Evolutionary conservation across 148 eudicot genomes (phyloP).

Genomic region (Tetragonia tetragonoides): DNA sequence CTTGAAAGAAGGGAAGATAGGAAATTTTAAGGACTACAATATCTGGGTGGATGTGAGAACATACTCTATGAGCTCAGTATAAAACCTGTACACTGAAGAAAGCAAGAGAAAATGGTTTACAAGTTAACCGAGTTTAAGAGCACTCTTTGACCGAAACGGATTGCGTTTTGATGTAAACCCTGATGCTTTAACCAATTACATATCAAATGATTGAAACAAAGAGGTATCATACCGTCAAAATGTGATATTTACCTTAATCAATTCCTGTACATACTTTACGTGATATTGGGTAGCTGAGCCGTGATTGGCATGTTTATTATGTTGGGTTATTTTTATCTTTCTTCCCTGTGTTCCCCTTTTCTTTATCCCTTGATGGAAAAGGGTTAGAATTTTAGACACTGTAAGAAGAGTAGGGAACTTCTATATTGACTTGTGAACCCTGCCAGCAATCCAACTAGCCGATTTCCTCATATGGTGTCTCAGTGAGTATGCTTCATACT

Average conservation of each 20-base stretch:
- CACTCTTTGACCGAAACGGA: not conserved
- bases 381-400: not conserved
- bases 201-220: too few species aligned
- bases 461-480: not conserved
- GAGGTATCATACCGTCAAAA: too few species aligned
- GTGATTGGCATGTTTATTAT: not conserved
- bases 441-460: not conserved
- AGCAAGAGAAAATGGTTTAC: not conserved
- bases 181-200: too few species aligned
- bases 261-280: not conserved
- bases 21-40: not conserved
- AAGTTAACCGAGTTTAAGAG: not conserved
- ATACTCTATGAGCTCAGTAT: not conserved
- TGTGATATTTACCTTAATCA: not conserved
- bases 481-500: not conserved
- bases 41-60: not conserved
- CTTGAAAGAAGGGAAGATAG: not conserved
- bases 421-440: too few species aligned
- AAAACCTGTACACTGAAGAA: not conserved
- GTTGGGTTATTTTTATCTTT: too few species aligned
- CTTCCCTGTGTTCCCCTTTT: not conserved
- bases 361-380: not conserved
- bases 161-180: too few species aligned
- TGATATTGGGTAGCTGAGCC: not conserved
- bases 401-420: too few species aligned